Evolutionary conservation across 352 stramenopile species (phyloP), one percentile per base, ranked within the genome.

Genomic region (Globisporangium sylvaticum): DNA sequence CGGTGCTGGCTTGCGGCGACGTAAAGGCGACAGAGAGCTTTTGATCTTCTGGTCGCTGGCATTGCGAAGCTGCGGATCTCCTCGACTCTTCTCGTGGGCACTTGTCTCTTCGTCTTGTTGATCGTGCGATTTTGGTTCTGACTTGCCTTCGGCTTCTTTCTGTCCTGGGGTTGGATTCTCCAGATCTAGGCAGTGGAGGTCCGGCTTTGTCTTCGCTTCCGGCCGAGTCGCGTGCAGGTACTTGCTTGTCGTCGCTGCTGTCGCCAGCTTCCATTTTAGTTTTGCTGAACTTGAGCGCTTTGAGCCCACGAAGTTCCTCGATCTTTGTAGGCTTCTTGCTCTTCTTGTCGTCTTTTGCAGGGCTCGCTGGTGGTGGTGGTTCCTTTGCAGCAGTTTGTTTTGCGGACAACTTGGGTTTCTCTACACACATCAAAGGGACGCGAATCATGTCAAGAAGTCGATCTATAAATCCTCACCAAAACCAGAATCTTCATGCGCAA

Each of bases 1-100:
- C 1, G 48, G 14, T 18, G 9, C 20, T 27, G 34, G 25, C 24
- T 62, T 57, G 27, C 42, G 64, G 54, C 55, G 54, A 12, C 64
- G 64, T 37, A 68, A 37, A 2, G 64, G 64, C 1, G 64, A 68
- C 46, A 67, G 29, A n/a, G 53, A 46, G 52, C 25, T 67, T 22
- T 62, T 67, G 9, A 39, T 29, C 37, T 58, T 52, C 48, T 50
- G 50, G 48, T 18, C 20, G 18, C 3, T 9, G 12, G 15, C 53
- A 14, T 27, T 10, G n/a, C 20, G 29, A 31, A 14, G 29, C 20
- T 60, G 8, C 3, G 27, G 20, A 10, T 60, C 4, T 32, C n/a
- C 54, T 60, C 20, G 15, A 25, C 24, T 58, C 34, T 54, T 63
- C 14, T 53, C 15, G 15, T 24, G 22, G 44, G 34, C 22, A 2